Percentiles rank a stretch among this genome's conserved stretches.
phyloP scores from a whole-genome alignment of 345 rosid genomes.

The Fremontodendron californicum region DNA sequence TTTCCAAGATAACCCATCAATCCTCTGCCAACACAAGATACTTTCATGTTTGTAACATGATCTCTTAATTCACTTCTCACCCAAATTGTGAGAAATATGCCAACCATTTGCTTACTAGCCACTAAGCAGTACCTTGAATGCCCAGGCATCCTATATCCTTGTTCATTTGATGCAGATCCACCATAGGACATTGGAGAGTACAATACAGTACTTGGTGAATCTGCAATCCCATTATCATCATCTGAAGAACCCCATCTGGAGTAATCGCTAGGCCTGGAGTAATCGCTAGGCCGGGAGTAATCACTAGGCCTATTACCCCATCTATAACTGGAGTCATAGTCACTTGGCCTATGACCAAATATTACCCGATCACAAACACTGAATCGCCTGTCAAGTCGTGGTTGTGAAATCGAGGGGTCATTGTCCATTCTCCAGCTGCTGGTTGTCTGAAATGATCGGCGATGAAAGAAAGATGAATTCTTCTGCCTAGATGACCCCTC shows the following conservation, averaged over 20 bases:
- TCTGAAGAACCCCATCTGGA: slow-evolving; percentile 94
- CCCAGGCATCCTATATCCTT: slow-evolving; percentile 60
- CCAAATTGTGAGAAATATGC: slow-evolving; percentile 92
- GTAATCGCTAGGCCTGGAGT: slow-evolving; percentile 85
- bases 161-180: slow-evolving; percentile 56
- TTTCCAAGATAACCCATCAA: slow-evolving; percentile 98
- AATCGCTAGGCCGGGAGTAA: slow-evolving; percentile 79
- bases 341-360: slow-evolving; percentile 60
- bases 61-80: slow-evolving; percentile 84
- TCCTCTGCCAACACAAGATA: slow-evolving; percentile 97
- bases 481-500: slow-evolving; percentile 88
- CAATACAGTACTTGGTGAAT: slow-evolving; percentile 81
- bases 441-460: slow-evolving; percentile 89
- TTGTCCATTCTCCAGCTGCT: slow-evolving; percentile 77
- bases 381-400: slow-evolving; percentile 69
- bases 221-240: slow-evolving; percentile 86
- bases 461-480: slow-evolving; percentile 75
- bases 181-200: slow-evolving; percentile 65
- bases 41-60: slow-evolving; percentile 87
- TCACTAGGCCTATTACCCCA: slow-evolving; percentile 58
- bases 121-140: slow-evolving; percentile 81
- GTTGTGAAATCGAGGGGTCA: slow-evolving; percentile 64
- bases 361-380: slow-evolving; percentile 96
- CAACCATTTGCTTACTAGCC: slow-evolving; percentile 97
- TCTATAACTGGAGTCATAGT: slow-evolving; percentile 22